phyloP scores from a whole-genome alignment of 2,329 filamentous ascomycete genomes.

The Alternaria alternata region DNA sequence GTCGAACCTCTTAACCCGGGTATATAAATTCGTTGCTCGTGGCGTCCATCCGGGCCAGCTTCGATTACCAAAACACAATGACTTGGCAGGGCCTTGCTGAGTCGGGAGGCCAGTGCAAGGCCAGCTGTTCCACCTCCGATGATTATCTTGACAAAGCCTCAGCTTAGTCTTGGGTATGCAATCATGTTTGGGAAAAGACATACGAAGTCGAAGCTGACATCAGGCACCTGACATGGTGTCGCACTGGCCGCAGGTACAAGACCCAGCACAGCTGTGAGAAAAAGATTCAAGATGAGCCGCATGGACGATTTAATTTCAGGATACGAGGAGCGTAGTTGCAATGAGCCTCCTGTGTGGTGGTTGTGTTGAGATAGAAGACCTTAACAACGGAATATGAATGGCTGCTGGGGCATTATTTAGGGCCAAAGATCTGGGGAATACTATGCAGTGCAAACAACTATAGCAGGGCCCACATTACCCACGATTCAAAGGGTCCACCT shows the following conservation, averaged over 20 bases:
- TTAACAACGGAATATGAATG: neutral
- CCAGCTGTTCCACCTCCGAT: slow-evolving; percentile 33
- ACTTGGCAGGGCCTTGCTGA: slow-evolving; percentile 38
- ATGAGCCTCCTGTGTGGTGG: neutral
- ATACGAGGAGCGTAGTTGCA: neutral
- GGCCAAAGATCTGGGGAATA: neutral
- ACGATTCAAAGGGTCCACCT: neutral
- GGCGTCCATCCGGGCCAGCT: slow-evolving; percentile 34
- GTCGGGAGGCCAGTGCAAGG: slow-evolving; percentile 25
- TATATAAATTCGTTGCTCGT: slow-evolving; percentile 30
- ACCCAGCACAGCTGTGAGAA: neutral
- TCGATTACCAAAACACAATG: slow-evolving; percentile 30
- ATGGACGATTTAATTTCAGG: neutral
- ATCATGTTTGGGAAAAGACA: neutral
- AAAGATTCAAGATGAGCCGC: neutral
- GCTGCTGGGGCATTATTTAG: neutral
- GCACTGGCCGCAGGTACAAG: neutral
- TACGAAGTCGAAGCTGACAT: slow-evolving; percentile 8
- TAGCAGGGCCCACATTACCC: neutral
- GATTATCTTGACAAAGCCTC: slow-evolving; percentile 13
- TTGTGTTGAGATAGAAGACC: neutral
- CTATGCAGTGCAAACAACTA: too few relatives aligned
- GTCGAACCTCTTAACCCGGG: slow-evolving; percentile 31
- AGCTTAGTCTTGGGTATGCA: neutral
- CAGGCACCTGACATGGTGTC: neutral